phyloP scores from a whole-genome alignment of 805 yeast genomes.

The Wickerhamomyces kurtzmanii region DNA sequence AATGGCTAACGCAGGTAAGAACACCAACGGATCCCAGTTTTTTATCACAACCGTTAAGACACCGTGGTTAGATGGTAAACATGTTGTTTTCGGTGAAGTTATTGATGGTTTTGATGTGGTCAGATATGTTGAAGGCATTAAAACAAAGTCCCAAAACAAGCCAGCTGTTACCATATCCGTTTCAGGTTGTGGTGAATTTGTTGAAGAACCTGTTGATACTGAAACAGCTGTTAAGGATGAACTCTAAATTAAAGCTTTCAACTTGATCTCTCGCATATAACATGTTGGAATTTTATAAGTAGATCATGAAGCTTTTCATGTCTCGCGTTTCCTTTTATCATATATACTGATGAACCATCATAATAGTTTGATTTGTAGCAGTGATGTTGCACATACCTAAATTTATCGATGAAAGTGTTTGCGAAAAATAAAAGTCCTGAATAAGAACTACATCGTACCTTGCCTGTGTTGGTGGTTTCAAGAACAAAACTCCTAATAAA shows the following conservation, averaged over 20 bases:
- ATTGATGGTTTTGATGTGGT: constrained; percentile 82
- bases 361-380: too few species aligned
- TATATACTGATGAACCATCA: too few species aligned
- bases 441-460: too few species aligned
- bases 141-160: constrained; percentile 60
- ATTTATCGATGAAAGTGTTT: too few species aligned
- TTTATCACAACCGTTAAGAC: constrained; percentile 90
- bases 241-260: constrained; percentile 18
- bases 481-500: too few species aligned
- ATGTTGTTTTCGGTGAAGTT: constrained; percentile 96
- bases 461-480: too few species aligned
- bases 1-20: constrained; percentile 73
- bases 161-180: constrained; percentile 63
- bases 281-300: too few species aligned
- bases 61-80: constrained; percentile 87
- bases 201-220: constrained; percentile 12
- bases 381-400: too few species aligned
- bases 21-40: constrained; percentile 90
- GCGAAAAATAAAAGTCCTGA: too few species aligned
- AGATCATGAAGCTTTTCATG: too few species aligned
- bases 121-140: constrained; percentile 58
- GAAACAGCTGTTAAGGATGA: constrained; percentile 21
- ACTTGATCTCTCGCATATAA: too few species aligned
- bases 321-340: too few species aligned
- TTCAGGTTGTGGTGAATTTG: constrained; percentile 62